Percentiles rank a stretch among this genome's conserved stretches.
These are phyloP conservation scores for Penicillium crystallinum DNA, from an alignment of 495 filamentous ascomycete species.

Conservation along the genomic window DNA sequence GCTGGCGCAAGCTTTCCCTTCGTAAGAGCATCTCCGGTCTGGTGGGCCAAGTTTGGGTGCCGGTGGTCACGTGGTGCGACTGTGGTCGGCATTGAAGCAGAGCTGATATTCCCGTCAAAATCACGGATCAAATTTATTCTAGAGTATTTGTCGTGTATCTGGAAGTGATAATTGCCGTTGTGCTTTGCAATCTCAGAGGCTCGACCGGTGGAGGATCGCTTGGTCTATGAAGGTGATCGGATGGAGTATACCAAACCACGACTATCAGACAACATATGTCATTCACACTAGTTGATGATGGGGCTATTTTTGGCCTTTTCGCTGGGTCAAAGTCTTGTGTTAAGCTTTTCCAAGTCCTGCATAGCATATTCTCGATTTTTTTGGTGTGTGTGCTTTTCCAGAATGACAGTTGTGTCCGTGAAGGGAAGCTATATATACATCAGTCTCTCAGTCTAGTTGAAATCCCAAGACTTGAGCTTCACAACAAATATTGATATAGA, in stretches of 20 bases:
- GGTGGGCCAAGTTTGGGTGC: constrained; percentile 7
- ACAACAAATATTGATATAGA: no score
- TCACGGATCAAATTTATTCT: neutral
- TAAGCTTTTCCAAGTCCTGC: neutral
- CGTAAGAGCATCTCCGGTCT: constrained; percentile 6
- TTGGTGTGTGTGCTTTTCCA: no score
- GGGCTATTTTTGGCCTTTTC: no score
- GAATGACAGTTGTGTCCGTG: no score
- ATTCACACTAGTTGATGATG: neutral
- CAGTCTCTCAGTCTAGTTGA: no score
- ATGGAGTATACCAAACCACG: neutral
- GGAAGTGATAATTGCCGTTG: no score
- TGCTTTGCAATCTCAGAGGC: neutral
- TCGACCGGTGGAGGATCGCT: neutral
- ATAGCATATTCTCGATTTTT: neutral
- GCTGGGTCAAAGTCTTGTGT: no score
- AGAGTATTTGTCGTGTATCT: neutral
- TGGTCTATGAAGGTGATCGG: neutral
- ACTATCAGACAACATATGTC: neutral
- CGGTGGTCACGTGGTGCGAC: constrained; percentile 1
- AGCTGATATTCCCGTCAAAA: neutral
- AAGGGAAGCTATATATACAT: no score
- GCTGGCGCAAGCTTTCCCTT: constrained; percentile 11
- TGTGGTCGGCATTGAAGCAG: neutral
- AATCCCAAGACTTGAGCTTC: no score